Percentiles rank a stretch among this genome's conserved stretches.
phyloP scores from a whole-genome alignment of 225 moss, liverwort and hornwort species.

The Antitrichia curtipendula region DNA sequence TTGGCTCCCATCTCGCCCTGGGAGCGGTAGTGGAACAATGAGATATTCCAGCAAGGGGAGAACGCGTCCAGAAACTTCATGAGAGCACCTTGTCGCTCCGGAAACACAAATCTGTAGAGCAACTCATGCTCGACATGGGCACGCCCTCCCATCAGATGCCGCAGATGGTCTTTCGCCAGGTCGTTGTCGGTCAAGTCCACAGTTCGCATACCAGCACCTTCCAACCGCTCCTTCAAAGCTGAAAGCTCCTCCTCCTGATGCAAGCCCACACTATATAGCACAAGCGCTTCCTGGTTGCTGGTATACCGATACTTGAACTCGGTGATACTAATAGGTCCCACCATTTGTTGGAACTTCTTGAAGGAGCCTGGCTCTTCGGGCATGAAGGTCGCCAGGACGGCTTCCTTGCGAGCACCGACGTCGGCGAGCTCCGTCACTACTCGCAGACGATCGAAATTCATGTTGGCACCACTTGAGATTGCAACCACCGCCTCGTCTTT shows the following conservation, averaged over 20 bases:
- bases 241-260: slow-evolving; percentile 55
- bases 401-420: slow-evolving; percentile 85
- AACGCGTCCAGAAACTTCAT: slow-evolving; percentile 81
- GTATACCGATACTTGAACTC: slow-evolving; percentile 88
- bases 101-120: slow-evolving; percentile 76
- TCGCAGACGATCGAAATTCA: slow-evolving; percentile 93
- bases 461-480: slow-evolving; percentile 86
- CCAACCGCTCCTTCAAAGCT: slow-evolving; percentile 39
- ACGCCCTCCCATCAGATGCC: slow-evolving; percentile 88
- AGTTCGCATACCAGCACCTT: slow-evolving; percentile 43
- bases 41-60: slow-evolving; percentile 69
- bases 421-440: slow-evolving; percentile 88
- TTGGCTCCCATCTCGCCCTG: slow-evolving; percentile 95
- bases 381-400: slow-evolving; percentile 91
- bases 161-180: slow-evolving; percentile 88
- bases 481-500: slow-evolving; percentile 72
- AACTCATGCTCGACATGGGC: slow-evolving; percentile 64
- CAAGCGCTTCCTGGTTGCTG: slow-evolving; percentile 54
- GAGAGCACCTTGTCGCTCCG: slow-evolving; percentile 74
- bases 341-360: slow-evolving; percentile 59
- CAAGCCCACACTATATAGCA: slow-evolving; percentile 73
- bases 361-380: slow-evolving; percentile 75
- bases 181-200: slow-evolving; percentile 85
- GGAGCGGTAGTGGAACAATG: slow-evolving; percentile 75
- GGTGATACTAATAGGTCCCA: slow-evolving; percentile 55